Conservation (phyloP, 345 rosid species). For the Salix koriyanagi region DNA sequence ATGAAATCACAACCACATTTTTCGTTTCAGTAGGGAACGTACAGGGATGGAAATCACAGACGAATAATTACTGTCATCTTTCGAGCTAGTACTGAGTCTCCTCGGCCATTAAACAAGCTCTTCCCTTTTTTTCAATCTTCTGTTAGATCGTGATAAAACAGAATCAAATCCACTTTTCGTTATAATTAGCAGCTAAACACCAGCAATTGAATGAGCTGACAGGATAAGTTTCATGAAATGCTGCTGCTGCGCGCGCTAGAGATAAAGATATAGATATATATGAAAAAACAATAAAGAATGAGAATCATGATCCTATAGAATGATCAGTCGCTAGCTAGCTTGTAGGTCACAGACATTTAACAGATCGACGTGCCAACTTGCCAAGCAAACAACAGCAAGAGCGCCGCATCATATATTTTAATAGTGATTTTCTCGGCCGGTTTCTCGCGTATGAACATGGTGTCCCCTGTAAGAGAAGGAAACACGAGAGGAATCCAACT, state of each 20-base stretch:
- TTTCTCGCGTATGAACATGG: not conserved
- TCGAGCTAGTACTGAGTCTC: too few relatives aligned
- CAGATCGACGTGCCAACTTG: not conserved
- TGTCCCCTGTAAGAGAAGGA: not conserved
- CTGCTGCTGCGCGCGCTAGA: too few relatives aligned
- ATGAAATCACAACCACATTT: not conserved
- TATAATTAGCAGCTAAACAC: not conserved
- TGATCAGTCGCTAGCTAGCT: not conserved
- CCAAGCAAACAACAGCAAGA: not conserved
- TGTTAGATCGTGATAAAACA: too few relatives aligned
- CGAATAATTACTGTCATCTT: too few relatives aligned
- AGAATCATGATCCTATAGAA: not conserved
- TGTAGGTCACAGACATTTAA: not conserved
- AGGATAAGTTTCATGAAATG: not conserved
- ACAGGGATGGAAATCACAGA: too few relatives aligned
- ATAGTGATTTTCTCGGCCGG: too few relatives aligned
- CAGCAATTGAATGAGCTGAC: not conserved
- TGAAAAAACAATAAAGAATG: too few relatives aligned
- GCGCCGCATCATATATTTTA: not conserved
- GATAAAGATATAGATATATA: too few relatives aligned
- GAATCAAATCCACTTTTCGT: not conserved
- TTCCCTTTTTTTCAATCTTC: too few relatives aligned
- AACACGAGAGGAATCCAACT: not conserved
- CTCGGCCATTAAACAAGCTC: too few relatives aligned
- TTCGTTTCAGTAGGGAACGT: not conserved